Evolutionary conservation across 495 filamentous ascomycete species (phyloP).

Genomic region (Poronia punctata): DNA sequence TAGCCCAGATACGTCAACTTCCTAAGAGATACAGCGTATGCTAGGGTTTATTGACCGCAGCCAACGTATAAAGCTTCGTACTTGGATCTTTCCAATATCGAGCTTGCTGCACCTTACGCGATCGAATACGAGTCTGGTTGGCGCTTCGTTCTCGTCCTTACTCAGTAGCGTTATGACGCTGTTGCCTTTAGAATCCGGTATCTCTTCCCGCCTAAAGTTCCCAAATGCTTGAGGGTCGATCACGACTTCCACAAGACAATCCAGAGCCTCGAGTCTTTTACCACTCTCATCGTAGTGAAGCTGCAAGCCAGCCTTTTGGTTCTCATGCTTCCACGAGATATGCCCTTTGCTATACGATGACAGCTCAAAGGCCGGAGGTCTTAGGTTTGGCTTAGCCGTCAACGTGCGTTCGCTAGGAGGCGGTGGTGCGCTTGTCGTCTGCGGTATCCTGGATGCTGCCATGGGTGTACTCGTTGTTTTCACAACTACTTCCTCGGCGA

Average conservation of each 20-base stretch:
- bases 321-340: constrained; percentile 12
- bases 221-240: constrained; percentile 14
- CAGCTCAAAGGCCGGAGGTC: constrained; percentile 14
- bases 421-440: neutral
- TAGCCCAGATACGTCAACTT: too few species aligned
- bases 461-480: too few species aligned
- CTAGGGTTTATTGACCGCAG: constrained; percentile 18
- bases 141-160: constrained; percentile 6
- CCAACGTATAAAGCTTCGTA: constrained; percentile 27
- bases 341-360: constrained; percentile 10
- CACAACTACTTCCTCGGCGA: too few species aligned
- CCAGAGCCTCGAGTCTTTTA: constrained; percentile 6
- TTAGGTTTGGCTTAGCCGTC: neutral
- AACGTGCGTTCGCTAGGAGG: neutral
- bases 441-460: too few species aligned
- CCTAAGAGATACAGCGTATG: constrained; percentile 18
- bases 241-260: constrained; percentile 2
- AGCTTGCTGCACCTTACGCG: constrained; percentile 15
- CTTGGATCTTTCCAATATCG: constrained; percentile 26
- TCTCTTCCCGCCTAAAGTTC: constrained; percentile 7
- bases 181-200: constrained; percentile 10
- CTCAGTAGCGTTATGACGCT: constrained; percentile 4
- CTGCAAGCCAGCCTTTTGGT: constrained; percentile 5
- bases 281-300: constrained; percentile 12
- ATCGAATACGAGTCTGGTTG: constrained; percentile 15